Evolutionary conservation across 2,329 filamentous ascomycete species (phyloP).

Genomic region (Plenodomus biglobosus): DNA sequence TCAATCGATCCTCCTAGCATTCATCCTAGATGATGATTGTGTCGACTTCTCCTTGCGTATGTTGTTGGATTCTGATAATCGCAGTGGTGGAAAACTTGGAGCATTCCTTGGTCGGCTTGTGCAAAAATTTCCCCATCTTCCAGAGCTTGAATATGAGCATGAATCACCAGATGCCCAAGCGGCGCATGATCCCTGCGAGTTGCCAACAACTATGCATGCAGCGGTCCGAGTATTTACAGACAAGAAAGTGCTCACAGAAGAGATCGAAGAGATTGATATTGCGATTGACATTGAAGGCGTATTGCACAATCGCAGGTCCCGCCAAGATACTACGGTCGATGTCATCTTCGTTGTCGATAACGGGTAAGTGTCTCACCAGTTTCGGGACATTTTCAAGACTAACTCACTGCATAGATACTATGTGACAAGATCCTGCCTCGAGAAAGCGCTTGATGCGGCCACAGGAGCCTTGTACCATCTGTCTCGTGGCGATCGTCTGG

Average conservation of each 20-base stretch:
- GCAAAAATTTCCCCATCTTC: slow-evolving; percentile 20
- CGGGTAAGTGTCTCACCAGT: slow-evolving; percentile 23
- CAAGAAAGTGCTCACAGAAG: slow-evolving; percentile 19
- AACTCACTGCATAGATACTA: slow-evolving; percentile 25
- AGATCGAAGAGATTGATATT: slow-evolving; percentile 30
- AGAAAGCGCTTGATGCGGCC: slow-evolving; percentile 20
- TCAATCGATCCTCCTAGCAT: not conserved
- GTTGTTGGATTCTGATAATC: not conserved
- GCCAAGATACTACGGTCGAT: slow-evolving; percentile 29
- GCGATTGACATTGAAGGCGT: slow-evolving; percentile 36
- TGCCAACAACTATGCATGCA: slow-evolving; percentile 26
- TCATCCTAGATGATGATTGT: not conserved
- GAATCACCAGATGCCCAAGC: slow-evolving; percentile 4
- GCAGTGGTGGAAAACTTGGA: slow-evolving; percentile 16
- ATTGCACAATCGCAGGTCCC: slow-evolving; percentile 22
- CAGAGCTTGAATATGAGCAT: slow-evolving; percentile 9
- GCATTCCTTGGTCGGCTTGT: slow-evolving; percentile 17
- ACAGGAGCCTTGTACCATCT: slow-evolving; percentile 12
- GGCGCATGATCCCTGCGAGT: not conserved
- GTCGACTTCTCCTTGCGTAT: not conserved
- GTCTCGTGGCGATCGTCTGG: slow-evolving; percentile 8
- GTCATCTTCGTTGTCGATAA: slow-evolving; percentile 44
- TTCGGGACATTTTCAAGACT: not conserved
- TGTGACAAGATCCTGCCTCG: slow-evolving; percentile 29
- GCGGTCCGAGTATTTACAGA: slow-evolving; percentile 27